Evolutionary conservation across 148 eudicot genomes (phyloP), one percentile per base, ranked within the genome.

Genomic region (Rhododendron simsii): DNA sequence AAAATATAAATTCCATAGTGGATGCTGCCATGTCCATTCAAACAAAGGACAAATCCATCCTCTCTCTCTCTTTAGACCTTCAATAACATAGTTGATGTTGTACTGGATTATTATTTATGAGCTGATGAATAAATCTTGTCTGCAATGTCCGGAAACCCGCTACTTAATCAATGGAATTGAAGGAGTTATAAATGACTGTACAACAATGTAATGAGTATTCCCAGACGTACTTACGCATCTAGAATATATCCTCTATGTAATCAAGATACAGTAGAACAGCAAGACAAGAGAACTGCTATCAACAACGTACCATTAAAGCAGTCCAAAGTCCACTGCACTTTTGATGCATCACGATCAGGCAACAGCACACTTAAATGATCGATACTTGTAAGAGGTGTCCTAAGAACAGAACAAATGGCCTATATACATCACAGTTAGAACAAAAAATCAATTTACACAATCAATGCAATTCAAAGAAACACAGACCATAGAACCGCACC

Each of bases 341-440:
- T 97, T 73, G 95, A 88, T 71, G 99, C 93, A 93, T 94, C 96
- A 28, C 92, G 84, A 87, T 91, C 90, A 33, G 93, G 88, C 89
- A 93, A 90, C 50, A 87, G 87, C 88, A 94, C 91, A 13, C 89
- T 91, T 87, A 97, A 88, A 87, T 87, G 91, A 90, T 96, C 98
- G 65, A 96, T 92, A 88, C 92, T 92, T 10, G 98, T 87, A 84
- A 93, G 88, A 7, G 95, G 97, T 23, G 98, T 95, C 93, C 99
- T 91, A 53, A 97, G 90, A 85, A 97, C 99, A 87, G 98, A 92
- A 88, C 99, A 94, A 89, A 97, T 89, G 79, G 96, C 98, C 99
- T 97, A 90, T 35, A 81, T 26, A 80, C 76, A 76, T 78, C 65
- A 85, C 50, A 75, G n/a, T 65, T 41, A 87, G 65, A 76, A 77